Conservation (phyloP, 768 basidiomycete genomes). For the Lactifluus hygrophoroides region DNA sequence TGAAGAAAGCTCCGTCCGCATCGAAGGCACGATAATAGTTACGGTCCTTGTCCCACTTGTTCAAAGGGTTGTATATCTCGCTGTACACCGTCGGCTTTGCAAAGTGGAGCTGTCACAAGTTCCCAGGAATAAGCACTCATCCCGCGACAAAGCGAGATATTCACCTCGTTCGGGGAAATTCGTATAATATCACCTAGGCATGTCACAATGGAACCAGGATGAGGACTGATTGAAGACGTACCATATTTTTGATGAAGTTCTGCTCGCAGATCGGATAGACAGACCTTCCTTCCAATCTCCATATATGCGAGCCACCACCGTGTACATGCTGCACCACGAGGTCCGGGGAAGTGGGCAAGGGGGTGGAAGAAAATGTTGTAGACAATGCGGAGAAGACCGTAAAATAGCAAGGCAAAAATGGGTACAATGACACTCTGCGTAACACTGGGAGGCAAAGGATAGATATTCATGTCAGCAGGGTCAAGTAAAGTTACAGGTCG, state of each 20-base stretch:
- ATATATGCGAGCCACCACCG: slow-evolving; percentile 15
- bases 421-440: not conserved
- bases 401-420: not conserved
- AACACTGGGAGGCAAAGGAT: not conserved
- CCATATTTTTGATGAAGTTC: slow-evolving; percentile 12
- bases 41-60: slow-evolving; percentile 33
- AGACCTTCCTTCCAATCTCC: slow-evolving; percentile 1
- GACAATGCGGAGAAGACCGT: not conserved
- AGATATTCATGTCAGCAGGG: too few species aligned
- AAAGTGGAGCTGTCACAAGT: slow-evolving; percentile 7
- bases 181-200: slow-evolving; percentile 8
- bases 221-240: not conserved
- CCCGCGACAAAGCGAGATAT: too few species aligned
- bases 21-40: slow-evolving; percentile 33
- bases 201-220: not conserved
- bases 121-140: not conserved
- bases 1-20: slow-evolving; percentile 30
- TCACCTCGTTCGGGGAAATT: slow-evolving; percentile 14
- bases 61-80: slow-evolving; percentile 11
- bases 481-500: too few species aligned
- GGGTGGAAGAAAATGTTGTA: slow-evolving; percentile 5
- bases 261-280: slow-evolving; percentile 4
- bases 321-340: slow-evolving; percentile 13
- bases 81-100: slow-evolving; percentile 5
- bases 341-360: slow-evolving; percentile 11